These are phyloP conservation scores for Neurospora hispaniola DNA, from an alignment of 495 filamentous ascomycete genomes.

Conservation along the genomic window DNA sequence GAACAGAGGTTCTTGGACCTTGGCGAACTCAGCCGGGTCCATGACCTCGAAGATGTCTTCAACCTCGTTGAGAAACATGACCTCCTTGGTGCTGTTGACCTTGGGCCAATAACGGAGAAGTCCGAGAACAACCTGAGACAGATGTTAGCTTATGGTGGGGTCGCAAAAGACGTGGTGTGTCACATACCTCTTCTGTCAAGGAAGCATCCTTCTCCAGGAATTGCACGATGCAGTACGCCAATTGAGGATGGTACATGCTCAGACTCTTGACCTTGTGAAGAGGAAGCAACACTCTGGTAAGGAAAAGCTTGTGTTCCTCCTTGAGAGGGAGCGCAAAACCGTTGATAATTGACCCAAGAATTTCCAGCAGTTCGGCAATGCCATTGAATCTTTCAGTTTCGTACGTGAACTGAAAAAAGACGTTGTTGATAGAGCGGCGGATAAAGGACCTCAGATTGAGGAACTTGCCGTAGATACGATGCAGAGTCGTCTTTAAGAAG, in stretches of 20 bases:
- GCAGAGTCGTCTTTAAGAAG: slow-evolving; percentile 95
- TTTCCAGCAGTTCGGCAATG: slow-evolving; percentile 92
- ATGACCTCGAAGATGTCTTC: slow-evolving; percentile 99
- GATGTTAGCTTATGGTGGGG: background rate
- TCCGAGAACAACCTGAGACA: slow-evolving; percentile 73
- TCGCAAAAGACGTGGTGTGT: background rate
- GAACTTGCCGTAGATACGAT: slow-evolving; percentile 99
- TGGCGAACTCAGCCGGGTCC: slow-evolving; percentile 97
- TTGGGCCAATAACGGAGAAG: slow-evolving; percentile 97
- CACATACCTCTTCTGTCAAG: slow-evolving; percentile 81
- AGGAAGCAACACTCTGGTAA: slow-evolving; percentile 85
- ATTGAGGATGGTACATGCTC: slow-evolving; percentile 99
- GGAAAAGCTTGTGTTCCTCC: slow-evolving; percentile 97
- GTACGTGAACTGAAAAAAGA: slow-evolving; percentile 99
- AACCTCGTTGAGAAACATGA: slow-evolving; percentile 99
- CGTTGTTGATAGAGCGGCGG: slow-evolving; percentile 96
- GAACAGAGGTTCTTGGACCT: slow-evolving; percentile 96
- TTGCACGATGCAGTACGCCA: slow-evolving; percentile 98
- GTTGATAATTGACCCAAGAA: slow-evolving; percentile 98
- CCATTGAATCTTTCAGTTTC: slow-evolving; percentile 98
- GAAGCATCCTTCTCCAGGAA: slow-evolving; percentile 98
- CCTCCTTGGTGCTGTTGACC: slow-evolving; percentile 98
- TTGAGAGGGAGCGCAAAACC: slow-evolving; percentile 95
- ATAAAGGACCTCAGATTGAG: slow-evolving; percentile 96
- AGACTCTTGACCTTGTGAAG: slow-evolving; percentile 97